phyloP scores from a whole-genome alignment of 441 rosid species.

The Eruca vesicaria region DNA sequence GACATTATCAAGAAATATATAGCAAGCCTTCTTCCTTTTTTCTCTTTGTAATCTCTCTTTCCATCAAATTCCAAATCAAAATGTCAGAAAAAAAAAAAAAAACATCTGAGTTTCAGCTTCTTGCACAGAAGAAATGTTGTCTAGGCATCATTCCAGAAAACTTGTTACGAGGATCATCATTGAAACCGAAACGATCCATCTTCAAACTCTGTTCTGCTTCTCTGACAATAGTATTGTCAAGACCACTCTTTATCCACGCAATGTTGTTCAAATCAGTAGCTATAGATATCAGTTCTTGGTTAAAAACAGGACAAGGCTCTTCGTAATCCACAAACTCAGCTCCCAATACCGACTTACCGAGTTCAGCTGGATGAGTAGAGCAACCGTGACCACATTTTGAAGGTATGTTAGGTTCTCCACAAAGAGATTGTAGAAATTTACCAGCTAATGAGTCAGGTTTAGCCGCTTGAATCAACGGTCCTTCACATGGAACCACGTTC shows the following conservation, averaged over 20 bases:
- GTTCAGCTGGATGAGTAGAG: conserved; percentile 1
- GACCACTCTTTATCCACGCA: conserved; percentile 83
- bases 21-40: background rate
- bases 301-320: background rate
- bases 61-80: no score
- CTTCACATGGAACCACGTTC: conserved; percentile 24
- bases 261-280: conserved; percentile 87
- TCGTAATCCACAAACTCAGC: background rate
- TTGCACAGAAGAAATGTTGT: conserved; percentile 34
- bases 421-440: conserved; percentile 56
- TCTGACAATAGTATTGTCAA: conserved; percentile 47
- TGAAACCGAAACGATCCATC: background rate
- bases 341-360: background rate
- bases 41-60: background rate
- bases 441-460: conserved; percentile 41
- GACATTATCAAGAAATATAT: background rate
- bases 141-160: conserved; percentile 12
- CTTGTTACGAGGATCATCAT: background rate
- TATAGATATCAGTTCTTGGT: conserved; percentile 68
- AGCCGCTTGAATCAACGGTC: conserved; percentile 44
- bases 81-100: background rate
- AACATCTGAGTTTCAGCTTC: conserved; percentile 22
- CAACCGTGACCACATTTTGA: conserved; percentile 74
- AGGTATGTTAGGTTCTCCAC: conserved; percentile 55
- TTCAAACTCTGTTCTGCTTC: conserved; percentile 18